phyloP scores from a whole-genome alignment of 2,329 filamentous ascomycete genomes.

The Aspergillus bombycis region DNA sequence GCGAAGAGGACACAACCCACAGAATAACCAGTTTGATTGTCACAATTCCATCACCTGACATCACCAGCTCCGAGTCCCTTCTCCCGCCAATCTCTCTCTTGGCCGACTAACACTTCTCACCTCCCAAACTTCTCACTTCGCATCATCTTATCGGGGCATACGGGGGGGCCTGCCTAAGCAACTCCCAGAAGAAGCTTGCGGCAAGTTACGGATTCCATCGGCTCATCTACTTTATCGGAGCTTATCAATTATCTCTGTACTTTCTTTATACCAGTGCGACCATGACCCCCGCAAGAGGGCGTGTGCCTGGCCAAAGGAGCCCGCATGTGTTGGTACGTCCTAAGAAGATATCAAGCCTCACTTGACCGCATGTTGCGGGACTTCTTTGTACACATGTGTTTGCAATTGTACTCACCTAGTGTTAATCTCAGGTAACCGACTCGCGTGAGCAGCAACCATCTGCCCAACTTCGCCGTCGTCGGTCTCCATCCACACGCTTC shows the following conservation, averaged over 20 bases:
- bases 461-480: constrained; percentile 31
- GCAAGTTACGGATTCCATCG: not conserved
- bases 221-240: not conserved
- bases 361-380: not conserved
- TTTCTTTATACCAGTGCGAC: not conserved
- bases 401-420: not conserved
- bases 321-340: constrained; percentile 48
- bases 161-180: no score
- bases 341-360: not conserved
- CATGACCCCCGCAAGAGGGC: constrained; percentile 35
- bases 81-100: no score
- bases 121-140: no score
- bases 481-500: constrained; percentile 64
- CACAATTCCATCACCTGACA: no score
- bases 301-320: constrained; percentile 43
- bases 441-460: constrained; percentile 45
- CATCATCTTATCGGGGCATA: no score
- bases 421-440: constrained; percentile 43
- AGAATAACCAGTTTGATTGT: no score
- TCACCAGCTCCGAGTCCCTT: no score
- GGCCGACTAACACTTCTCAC: no score
- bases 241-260: not conserved
- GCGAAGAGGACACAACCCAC: no score
- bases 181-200: no score
- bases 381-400: not conserved